phyloP scores from a whole-genome alignment of 2,329 filamentous ascomycete species.

The Sporothrix pallida region DNA sequence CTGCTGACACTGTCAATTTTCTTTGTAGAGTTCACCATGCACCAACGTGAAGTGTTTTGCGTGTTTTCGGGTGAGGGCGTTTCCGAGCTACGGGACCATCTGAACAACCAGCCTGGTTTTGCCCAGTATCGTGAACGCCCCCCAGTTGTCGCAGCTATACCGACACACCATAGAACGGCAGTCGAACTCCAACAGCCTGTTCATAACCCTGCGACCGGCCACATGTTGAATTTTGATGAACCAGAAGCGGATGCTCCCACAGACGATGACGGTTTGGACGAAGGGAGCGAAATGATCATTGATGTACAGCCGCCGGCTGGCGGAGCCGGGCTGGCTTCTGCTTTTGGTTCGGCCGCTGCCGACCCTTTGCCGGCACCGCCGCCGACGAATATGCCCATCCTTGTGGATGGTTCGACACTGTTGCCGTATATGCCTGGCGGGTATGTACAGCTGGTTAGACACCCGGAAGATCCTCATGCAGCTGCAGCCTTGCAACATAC shows the following conservation, averaged over 20 bases:
- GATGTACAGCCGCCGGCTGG: constrained; percentile 3
- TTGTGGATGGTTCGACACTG: background rate
- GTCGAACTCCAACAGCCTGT: background rate
- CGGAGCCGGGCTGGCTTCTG: background rate
- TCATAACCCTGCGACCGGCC: constrained; percentile 16
- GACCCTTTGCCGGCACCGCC: background rate
- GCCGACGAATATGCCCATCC: background rate
- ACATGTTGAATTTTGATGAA: constrained; percentile 34
- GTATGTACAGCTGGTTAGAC: constrained; percentile 5
- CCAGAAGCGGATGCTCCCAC: constrained; percentile 46
- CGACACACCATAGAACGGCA: constrained; percentile 14
- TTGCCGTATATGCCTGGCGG: constrained; percentile 12
- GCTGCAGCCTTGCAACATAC: background rate
- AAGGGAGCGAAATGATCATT: constrained; percentile 42
- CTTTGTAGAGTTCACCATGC: constrained; percentile 81
- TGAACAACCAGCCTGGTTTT: constrained; percentile 65
- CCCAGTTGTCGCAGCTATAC: background rate
- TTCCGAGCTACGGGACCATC: constrained; percentile 73
- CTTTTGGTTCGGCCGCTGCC: background rate
- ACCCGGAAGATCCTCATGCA: background rate
- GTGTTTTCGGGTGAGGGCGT: constrained; percentile 94
- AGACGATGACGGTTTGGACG: constrained; percentile 54
- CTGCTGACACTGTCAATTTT: constrained; percentile 37
- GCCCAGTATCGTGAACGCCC: constrained; percentile 50
- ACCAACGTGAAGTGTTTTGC: constrained; percentile 94